phyloP scores from a whole-genome alignment of 768 basidiomycete genomes.

The Podaxis sp. region DNA sequence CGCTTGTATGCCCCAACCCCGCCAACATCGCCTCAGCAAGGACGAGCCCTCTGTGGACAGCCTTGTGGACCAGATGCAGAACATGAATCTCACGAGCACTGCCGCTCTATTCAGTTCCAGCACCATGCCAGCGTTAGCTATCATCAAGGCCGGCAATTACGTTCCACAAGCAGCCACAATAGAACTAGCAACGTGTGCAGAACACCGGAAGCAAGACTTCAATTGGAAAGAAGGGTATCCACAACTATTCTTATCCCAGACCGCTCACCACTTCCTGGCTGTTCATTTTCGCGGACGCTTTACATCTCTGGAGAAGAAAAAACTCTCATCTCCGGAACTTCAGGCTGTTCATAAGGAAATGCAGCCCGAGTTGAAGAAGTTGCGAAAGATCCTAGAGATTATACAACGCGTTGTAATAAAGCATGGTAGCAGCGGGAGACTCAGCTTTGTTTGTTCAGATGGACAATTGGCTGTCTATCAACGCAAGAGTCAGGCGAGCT shows the following conservation, averaged over 20 bases:
- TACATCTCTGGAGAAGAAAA: constrained; percentile 45
- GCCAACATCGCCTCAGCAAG: constrained; percentile 23
- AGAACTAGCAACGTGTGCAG: constrained; percentile 47
- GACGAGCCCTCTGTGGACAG: constrained; percentile 34
- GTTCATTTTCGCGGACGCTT: constrained; percentile 59
- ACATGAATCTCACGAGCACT: constrained; percentile 28
- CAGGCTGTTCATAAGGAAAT: constrained; percentile 28
- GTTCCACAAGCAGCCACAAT: constrained; percentile 44
- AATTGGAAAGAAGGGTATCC: constrained; percentile 65
- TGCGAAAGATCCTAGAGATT: constrained; percentile 37
- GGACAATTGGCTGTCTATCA: constrained; percentile 50
- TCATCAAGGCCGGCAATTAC: constrained; percentile 32
- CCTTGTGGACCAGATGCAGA: constrained; percentile 32
- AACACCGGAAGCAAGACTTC: constrained; percentile 26
- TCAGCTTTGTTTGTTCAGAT: constrained; percentile 54
- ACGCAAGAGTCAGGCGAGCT: constrained; percentile 41
- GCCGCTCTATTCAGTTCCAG: constrained; percentile 18
- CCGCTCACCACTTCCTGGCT: constrained; percentile 58
- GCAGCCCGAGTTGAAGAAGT: constrained; percentile 37
- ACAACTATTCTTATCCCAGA: constrained; percentile 71
- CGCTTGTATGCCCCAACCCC: constrained; percentile 25
- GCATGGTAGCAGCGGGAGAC: constrained; percentile 49
- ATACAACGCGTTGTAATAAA: constrained; percentile 51
- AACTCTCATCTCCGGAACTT: constrained; percentile 37
- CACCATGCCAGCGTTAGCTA: constrained; percentile 21